Conservation (phyloP, 1,284 basidiomycete genomes). For the Moniliophthora roreri region DNA sequence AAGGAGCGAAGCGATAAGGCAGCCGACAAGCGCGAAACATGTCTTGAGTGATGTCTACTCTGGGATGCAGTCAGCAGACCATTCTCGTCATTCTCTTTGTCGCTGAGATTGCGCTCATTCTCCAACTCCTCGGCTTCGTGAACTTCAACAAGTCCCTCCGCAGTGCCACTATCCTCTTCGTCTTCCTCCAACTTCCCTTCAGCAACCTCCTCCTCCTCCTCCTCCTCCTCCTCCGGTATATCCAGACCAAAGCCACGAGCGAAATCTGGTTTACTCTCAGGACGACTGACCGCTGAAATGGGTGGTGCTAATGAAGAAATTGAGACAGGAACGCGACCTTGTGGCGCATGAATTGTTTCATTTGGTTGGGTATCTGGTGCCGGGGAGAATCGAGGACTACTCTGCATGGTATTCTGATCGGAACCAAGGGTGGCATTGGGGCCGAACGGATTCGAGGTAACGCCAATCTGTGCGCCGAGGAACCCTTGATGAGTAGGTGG, state of each 20-base stretch:
- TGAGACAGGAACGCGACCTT: constrained; percentile 55
- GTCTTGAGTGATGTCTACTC: constrained; percentile 63
- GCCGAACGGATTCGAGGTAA: constrained; percentile 61
- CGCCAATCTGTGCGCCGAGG: too few relatives aligned
- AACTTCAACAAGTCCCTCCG: constrained; percentile 17
- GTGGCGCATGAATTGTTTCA: constrained; percentile 53
- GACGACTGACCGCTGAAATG: constrained; percentile 34
- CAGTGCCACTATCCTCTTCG: constrained; percentile 25
- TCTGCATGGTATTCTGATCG: constrained; percentile 34
- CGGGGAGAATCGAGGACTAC: constrained; percentile 9
- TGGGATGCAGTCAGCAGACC: constrained; percentile 45
- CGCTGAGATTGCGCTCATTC: neutral
- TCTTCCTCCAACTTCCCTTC: constrained; percentile 27
- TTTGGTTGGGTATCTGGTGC: neutral
- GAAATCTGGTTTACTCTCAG: constrained; percentile 69
- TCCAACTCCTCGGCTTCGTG: constrained; percentile 12
- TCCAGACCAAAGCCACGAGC: constrained; percentile 75
- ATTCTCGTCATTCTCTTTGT: constrained; percentile 17
- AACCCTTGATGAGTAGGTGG: constrained; percentile 46
- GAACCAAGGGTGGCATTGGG: constrained; percentile 50
- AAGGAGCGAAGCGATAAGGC: constrained; percentile 66
- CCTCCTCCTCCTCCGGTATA: constrained; percentile 67
- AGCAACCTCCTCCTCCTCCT: constrained; percentile 39
- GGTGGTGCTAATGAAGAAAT: constrained; percentile 44
- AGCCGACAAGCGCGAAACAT: constrained; percentile 65